Percentiles rank a stretch among this genome's conserved stretches.
phyloP scores from a whole-genome alignment of 1,284 basidiomycete species.

The Kwoniella shivajii region DNA sequence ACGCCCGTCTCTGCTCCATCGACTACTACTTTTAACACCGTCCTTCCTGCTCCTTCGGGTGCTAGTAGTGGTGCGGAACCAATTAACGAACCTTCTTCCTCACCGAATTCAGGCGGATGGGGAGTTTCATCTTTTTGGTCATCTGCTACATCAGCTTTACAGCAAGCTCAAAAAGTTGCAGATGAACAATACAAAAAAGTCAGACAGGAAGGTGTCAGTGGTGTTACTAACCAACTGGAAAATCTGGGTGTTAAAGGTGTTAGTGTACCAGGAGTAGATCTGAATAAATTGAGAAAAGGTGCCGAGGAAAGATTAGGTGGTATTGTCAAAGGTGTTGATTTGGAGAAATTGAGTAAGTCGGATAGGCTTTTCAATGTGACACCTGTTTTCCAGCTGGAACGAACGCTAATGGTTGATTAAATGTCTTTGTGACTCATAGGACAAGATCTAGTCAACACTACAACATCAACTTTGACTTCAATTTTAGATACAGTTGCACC shows the following conservation, averaged over 20 bases:
- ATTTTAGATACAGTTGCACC: constrained; percentile 96
- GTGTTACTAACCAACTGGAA: constrained; percentile 30
- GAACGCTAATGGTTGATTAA: neutral
- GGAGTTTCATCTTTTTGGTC: constrained; percentile 71
- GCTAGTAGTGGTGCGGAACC: constrained; percentile 17
- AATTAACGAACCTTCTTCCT: constrained; percentile 25
- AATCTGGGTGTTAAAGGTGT: constrained; percentile 48
- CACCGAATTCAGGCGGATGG: constrained; percentile 55
- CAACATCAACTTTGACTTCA: constrained; percentile 81
- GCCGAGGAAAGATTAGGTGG: constrained; percentile 54
- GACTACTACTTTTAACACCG: constrained; percentile 5
- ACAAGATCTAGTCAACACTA: constrained; percentile 80
- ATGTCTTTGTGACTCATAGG: constrained; percentile 57
- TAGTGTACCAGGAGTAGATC: constrained; percentile 71
- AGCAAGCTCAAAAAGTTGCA: constrained; percentile 82
- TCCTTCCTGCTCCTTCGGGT: constrained; percentile 13
- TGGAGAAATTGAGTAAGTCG: constrained; percentile 74
- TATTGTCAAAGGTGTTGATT: constrained; percentile 72
- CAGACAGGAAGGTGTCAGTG: constrained; percentile 62
- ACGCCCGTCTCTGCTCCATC: constrained; percentile 21
- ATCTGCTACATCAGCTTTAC: constrained; percentile 78
- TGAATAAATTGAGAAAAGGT: constrained; percentile 72
- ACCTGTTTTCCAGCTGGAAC: no score
- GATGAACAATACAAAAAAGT: constrained; percentile 73
- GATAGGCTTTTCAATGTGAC: constrained; percentile 32